Evolutionary conservation across 192 early-diverging fungal genomes (phyloP).

Genomic region (Podila verticillata): DNA sequence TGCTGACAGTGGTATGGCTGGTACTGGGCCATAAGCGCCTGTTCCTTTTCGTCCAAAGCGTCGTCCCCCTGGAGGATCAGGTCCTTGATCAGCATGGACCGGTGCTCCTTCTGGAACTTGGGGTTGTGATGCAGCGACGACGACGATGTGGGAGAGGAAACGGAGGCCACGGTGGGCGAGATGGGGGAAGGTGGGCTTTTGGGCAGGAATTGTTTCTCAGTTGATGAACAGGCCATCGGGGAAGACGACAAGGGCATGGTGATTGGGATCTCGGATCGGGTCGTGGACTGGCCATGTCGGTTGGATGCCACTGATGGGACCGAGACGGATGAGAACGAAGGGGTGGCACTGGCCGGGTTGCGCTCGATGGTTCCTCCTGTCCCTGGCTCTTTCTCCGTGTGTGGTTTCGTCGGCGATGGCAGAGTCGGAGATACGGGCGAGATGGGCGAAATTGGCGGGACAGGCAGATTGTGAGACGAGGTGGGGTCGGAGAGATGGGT

Average conservation of each 20-base stretch:
- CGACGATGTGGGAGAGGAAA: background rate
- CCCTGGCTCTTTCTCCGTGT: background rate
- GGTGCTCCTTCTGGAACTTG: slow-evolving; percentile 25
- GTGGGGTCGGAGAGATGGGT: slow-evolving; percentile 14
- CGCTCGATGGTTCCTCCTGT: background rate
- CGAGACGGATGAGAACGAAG: slow-evolving; percentile 21
- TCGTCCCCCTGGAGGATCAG: slow-evolving; percentile 38
- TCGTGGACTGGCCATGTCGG: background rate
- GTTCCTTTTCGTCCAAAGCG: slow-evolving; percentile 37
- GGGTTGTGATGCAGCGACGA: slow-evolving; percentile 8
- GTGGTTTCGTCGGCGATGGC: background rate
- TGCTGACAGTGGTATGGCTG: slow-evolving; percentile 33
- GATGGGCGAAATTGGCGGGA: slow-evolving; percentile 35
- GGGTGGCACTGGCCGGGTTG: slow-evolving; percentile 13
- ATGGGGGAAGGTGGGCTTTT: slow-evolving; percentile 13
- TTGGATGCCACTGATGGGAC: slow-evolving; percentile 18
- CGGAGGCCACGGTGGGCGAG: background rate
- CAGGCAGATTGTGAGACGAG: background rate
- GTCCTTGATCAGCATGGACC: slow-evolving; percentile 41
- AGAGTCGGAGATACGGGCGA: slow-evolving; percentile 31
- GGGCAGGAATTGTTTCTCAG: slow-evolving; percentile 7
- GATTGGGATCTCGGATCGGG: background rate
- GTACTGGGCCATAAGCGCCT: slow-evolving; percentile 44
- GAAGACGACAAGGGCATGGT: background rate
- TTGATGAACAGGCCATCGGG: background rate